These are phyloP conservation scores for Mucor irregularis DNA, from an alignment of 371 early-diverging fungal genomes.

Conservation along the genomic window DNA sequence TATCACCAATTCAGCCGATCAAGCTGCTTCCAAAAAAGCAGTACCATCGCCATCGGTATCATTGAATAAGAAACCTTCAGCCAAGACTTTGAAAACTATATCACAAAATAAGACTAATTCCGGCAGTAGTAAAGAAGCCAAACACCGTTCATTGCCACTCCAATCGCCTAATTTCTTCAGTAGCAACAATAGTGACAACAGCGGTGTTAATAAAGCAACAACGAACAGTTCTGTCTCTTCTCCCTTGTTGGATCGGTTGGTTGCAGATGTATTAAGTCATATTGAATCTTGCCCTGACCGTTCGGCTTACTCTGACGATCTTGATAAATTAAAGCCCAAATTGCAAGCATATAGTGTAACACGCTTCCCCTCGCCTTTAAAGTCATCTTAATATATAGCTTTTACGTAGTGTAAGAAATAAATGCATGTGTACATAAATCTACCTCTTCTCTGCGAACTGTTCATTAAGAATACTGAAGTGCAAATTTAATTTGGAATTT, in stretches of 20 bases:
- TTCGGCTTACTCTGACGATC: conserved; percentile 23
- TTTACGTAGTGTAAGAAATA: not conserved
- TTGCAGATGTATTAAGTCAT: conserved; percentile 26
- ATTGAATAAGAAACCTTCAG: no score
- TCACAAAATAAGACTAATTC: no score
- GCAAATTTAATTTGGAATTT: no score
- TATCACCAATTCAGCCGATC: no score
- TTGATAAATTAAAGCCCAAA: conserved; percentile 21
- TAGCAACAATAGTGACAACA: not conserved
- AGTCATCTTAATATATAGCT: not conserved
- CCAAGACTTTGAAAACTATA: no score
- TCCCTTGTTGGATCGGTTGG: conserved; percentile 11
- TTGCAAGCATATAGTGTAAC: conserved; percentile 14
- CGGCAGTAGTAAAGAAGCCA: no score
- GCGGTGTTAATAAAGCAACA: not conserved
- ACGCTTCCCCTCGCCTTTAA: not conserved
- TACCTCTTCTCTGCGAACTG: not conserved
- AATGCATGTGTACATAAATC: not conserved
- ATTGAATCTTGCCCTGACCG: conserved; percentile 30
- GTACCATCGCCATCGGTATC: no score
- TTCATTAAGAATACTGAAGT: not conserved
- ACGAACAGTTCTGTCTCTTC: not conserved
- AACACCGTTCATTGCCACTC: no score
- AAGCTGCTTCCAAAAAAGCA: no score
- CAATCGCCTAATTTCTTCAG: not conserved